These are phyloP conservation scores for Solanum sejunctum DNA, from an alignment of 257 asterid genomes.

Conservation along the genomic window DNA sequence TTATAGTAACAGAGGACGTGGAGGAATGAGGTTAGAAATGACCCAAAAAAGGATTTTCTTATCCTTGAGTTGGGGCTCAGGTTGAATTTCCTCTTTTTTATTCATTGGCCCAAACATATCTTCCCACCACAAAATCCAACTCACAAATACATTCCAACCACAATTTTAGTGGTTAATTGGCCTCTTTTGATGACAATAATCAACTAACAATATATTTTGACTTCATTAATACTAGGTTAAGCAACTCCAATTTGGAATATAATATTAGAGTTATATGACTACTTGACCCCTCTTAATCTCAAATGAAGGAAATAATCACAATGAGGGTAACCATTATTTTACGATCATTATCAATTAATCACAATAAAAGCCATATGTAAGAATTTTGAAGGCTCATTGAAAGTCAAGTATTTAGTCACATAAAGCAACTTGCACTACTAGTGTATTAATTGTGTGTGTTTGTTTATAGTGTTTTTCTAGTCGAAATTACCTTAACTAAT, in stretches of 20 bases:
- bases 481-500: too few species aligned
- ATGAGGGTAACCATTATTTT: too few species aligned
- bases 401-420: neutral
- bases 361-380: too few species aligned
- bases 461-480: too few species aligned
- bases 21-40: slow-evolving; percentile 4
- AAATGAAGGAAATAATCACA: neutral
- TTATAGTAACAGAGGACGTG: neutral
- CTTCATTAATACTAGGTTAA: neutral
- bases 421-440: neutral
- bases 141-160: too few species aligned
- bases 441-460: too few species aligned
- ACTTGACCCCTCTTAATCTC: neutral
- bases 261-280: too few species aligned
- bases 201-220: neutral
- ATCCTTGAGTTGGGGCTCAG: slow-evolving; percentile 35
- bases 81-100: slow-evolving; percentile 2
- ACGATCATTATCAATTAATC: too few species aligned
- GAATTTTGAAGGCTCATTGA: too few species aligned
- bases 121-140: neutral
- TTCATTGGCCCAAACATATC: neutral
- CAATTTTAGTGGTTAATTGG: too few species aligned
- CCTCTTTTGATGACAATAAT: too few species aligned
- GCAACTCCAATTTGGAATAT: neutral
- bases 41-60: slow-evolving; percentile 21